Conservation (phyloP, 345 rosid genomes). For the Rubroshorea leprosula region DNA sequence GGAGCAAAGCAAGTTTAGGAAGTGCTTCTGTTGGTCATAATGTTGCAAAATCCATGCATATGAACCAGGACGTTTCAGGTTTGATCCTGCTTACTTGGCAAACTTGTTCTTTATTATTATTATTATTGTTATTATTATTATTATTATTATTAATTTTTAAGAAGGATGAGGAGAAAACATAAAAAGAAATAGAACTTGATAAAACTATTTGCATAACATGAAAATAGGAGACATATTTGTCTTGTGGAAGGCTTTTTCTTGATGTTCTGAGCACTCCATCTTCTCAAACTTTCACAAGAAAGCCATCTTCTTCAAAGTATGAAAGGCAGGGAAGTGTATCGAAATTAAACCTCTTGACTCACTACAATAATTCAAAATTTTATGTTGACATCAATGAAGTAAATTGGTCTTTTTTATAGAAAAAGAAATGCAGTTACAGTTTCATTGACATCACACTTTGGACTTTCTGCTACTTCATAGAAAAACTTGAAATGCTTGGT, state of each 20-base stretch:
- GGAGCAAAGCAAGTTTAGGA: slow-evolving; percentile 25
- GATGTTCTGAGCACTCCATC: slow-evolving; percentile 30
- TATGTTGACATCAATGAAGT: slow-evolving; percentile 18
- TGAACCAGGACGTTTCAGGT: slow-evolving; percentile 47
- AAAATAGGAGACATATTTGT: neutral
- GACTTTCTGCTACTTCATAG: slow-evolving; percentile 14
- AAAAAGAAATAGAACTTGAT: neutral
- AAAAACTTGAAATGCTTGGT: neutral
- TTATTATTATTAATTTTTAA: too few species aligned
- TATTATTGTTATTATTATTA: too few species aligned
- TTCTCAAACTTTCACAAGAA: slow-evolving; percentile 31
- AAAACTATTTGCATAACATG: slow-evolving; percentile 7
- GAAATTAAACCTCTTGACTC: neutral
- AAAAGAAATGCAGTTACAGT: slow-evolving; percentile 42
- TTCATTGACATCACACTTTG: slow-evolving; percentile 16
- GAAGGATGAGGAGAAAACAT: neutral
- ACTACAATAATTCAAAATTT: slow-evolving; percentile 20
- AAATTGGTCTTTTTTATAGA: slow-evolving; percentile 16
- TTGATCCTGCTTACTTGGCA: slow-evolving; percentile 28
- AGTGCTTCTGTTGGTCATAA: slow-evolving; percentile 19
- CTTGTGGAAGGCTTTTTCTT: slow-evolving; percentile 3
- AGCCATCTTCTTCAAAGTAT: slow-evolving; percentile 11
- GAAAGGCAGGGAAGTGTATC: slow-evolving; percentile 20
- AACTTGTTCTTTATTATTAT: neutral
- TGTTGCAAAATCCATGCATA: slow-evolving; percentile 9